These are phyloP conservation scores for Kodamaea fungicola DNA, from an alignment of 1,139 yeast genomes.

Conservation along the genomic window DNA sequence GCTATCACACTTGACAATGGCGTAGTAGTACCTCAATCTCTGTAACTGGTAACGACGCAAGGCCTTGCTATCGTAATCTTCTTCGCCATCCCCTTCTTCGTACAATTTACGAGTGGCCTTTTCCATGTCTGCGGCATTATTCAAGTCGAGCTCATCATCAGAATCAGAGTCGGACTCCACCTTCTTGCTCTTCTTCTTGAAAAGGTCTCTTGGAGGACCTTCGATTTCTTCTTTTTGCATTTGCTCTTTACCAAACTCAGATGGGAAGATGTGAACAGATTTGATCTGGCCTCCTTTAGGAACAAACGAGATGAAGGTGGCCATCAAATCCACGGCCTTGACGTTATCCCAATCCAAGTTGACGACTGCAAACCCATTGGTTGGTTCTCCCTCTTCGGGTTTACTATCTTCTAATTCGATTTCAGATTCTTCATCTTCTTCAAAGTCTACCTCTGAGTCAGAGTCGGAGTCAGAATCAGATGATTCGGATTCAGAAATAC, in stretches of 20 bases:
- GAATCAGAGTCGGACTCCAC: constrained; percentile 31
- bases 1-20: constrained; percentile 83
- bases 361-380: constrained; percentile 81
- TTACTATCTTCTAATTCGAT: constrained; percentile 55
- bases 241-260: constrained; percentile 90
- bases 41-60: constrained; percentile 76
- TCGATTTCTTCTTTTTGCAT: constrained; percentile 86
- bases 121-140: constrained; percentile 41
- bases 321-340: constrained; percentile 81
- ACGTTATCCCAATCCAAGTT: constrained; percentile 98
- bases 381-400: constrained; percentile 85
- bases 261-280: constrained; percentile 78
- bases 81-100: constrained; percentile 68
- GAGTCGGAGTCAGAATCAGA: constrained; percentile 22
- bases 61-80: constrained; percentile 69
- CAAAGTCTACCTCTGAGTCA: constrained; percentile 21
- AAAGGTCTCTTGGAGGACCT: constrained; percentile 90
- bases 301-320: constrained; percentile 83
- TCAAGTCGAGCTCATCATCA: constrained; percentile 45
- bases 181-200: constrained; percentile 37
- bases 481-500: constrained; percentile 29
- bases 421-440: constrained; percentile 40
- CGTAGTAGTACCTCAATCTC: constrained; percentile 85
- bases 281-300: constrained; percentile 71
- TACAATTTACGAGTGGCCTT: constrained; percentile 63